Evolutionary conservation across 108 stramenopile species (phyloP).

Genomic region (Skeletonema costatum): DNA sequence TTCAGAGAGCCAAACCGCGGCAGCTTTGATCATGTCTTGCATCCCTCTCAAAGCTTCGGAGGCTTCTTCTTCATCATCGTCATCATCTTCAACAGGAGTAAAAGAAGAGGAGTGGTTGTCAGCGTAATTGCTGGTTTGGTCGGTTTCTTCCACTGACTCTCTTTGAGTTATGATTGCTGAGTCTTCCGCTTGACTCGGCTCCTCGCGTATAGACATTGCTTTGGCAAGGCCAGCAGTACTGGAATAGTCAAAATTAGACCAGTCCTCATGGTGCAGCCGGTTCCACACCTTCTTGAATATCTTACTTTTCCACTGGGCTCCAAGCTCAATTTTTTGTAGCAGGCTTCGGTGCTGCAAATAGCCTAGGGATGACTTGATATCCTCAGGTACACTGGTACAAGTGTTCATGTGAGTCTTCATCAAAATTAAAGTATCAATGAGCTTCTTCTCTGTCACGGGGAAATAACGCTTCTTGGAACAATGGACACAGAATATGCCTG

Average conservation of each 20-base stretch:
- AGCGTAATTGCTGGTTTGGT: background rate
- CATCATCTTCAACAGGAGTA: conserved; percentile 9
- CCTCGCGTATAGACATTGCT: conserved; percentile 15
- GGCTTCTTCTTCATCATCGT: conserved; percentile 28
- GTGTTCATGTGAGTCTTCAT: conserved; percentile 61
- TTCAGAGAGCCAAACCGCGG: conserved; percentile 81
- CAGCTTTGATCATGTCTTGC: conserved; percentile 76
- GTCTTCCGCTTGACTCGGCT: background rate
- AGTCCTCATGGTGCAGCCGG: conserved; percentile 68
- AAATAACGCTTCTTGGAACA: conserved; percentile 80
- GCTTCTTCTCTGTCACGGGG: conserved; percentile 81
- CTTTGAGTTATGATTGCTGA: conserved; percentile 9
- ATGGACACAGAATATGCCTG: conserved; percentile 62
- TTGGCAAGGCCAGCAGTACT: conserved; percentile 10
- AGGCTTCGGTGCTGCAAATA: conserved; percentile 76
- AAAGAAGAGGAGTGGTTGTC: background rate
- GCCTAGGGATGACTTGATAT: conserved; percentile 72
- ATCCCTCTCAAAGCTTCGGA: conserved; percentile 51
- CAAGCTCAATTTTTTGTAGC: conserved; percentile 74
- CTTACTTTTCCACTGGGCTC: conserved; percentile 77
- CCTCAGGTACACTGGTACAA: conserved; percentile 68
- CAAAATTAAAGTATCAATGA: conserved; percentile 81
- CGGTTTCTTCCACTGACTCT: conserved; percentile 14
- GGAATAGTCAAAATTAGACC: conserved; percentile 35
- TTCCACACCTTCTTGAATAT: conserved; percentile 86